phyloP scores from a whole-genome alignment of 1,139 yeast genomes.

The Sugiyamaella paludigena region DNA sequence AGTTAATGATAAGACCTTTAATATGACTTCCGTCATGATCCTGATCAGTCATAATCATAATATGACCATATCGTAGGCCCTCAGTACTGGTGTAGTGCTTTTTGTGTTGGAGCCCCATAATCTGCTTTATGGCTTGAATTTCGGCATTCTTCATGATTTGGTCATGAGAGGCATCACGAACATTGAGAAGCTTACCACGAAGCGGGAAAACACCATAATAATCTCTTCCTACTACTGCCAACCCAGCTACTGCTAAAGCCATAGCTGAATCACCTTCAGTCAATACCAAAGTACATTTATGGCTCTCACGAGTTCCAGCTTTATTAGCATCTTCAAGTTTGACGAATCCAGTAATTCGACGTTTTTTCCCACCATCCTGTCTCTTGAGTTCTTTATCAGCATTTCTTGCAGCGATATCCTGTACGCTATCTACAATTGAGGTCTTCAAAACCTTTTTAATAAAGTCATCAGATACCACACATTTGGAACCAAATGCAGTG shows the following conservation, averaged over 20 bases:
- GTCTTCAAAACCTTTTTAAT: conserved; percentile 72
- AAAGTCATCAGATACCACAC: conserved; percentile 70
- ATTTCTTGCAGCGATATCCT: conserved; percentile 80
- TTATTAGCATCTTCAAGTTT: conserved; percentile 94
- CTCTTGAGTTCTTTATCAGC: conserved; percentile 86
- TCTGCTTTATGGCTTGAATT: conserved; percentile 91
- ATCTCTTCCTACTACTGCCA: conserved; percentile 94
- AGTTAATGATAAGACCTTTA: conserved; percentile 92
- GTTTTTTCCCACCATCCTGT: conserved; percentile 92
- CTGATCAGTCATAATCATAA: conserved; percentile 99
- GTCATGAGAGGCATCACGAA: conserved; percentile 93
- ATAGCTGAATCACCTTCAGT: conserved; percentile 98
- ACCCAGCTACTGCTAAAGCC: conserved; percentile 89
- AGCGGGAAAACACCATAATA: conserved; percentile 94
- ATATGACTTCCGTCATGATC: conserved; percentile 99
- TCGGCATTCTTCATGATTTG: conserved; percentile 91
- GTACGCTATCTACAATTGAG: conserved; percentile 75
- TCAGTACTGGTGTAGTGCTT: conserved; percentile 73
- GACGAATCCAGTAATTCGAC: conserved; percentile 83
- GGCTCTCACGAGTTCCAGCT: conserved; percentile 93
- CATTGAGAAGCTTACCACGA: conserved; percentile 91
- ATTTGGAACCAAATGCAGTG: conserved; percentile 84
- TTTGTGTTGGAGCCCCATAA: conserved; percentile 93
- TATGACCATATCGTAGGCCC: conserved; percentile 87
- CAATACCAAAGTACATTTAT: conserved; percentile 84